These are phyloP conservation scores for Austroboletus rostrupii DNA, from an alignment of 1,284 basidiomycete genomes.

Conservation along the genomic window DNA sequence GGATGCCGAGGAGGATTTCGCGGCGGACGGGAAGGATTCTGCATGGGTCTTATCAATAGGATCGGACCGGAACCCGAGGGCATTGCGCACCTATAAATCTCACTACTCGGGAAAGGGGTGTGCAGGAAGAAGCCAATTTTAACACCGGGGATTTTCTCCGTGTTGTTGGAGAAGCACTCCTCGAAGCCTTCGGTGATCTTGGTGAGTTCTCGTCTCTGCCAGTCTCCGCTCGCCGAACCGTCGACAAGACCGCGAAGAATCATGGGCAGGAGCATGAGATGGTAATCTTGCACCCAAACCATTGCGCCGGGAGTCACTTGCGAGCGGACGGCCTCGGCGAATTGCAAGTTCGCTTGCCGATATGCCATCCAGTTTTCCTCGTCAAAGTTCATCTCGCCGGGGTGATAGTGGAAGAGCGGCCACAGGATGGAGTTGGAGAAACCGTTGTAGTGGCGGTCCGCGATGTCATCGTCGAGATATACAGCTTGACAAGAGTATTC, in stretches of 20 bases:
- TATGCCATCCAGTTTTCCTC: slow-evolving; percentile 98
- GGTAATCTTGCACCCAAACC: slow-evolving; percentile 99
- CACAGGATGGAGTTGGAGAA: slow-evolving; percentile 99
- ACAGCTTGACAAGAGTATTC: slow-evolving; percentile 98
- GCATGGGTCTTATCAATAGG: slow-evolving; percentile 6
- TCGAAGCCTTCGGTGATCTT: slow-evolving; percentile 77
- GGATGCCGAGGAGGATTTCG: slow-evolving; percentile 92
- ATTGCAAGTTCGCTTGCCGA: slow-evolving; percentile 92
- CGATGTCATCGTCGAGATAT: slow-evolving; percentile 95
- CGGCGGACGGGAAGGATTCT: slow-evolving; percentile 95
- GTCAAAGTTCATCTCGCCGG: slow-evolving; percentile 99
- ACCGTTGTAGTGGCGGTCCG: slow-evolving; percentile 97
- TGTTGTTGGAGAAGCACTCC: slow-evolving; percentile 43
- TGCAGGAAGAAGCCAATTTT: slow-evolving; percentile 99
- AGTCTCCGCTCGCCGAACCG: slow-evolving; percentile 59
- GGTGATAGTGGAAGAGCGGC: slow-evolving; percentile 99
- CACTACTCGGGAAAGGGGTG: slow-evolving; percentile 96
- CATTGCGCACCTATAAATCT: slow-evolving; percentile 84
- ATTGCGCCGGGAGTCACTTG: slow-evolving; percentile 84
- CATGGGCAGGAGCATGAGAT: slow-evolving; percentile 97
- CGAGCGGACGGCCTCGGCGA: slow-evolving; percentile 83
- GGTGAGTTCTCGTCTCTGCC: slow-evolving; percentile 65
- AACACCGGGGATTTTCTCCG: slow-evolving; percentile 52
- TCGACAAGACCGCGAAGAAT: slow-evolving; percentile 87
- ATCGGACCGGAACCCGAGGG: slow-evolving; percentile 11